Percentiles rank a stretch among this genome's conserved stretches.
Evolutionary conservation across 495 filamentous ascomycete species (phyloP).

Genomic region (Aspergillus sclerotioniger): DNA sequence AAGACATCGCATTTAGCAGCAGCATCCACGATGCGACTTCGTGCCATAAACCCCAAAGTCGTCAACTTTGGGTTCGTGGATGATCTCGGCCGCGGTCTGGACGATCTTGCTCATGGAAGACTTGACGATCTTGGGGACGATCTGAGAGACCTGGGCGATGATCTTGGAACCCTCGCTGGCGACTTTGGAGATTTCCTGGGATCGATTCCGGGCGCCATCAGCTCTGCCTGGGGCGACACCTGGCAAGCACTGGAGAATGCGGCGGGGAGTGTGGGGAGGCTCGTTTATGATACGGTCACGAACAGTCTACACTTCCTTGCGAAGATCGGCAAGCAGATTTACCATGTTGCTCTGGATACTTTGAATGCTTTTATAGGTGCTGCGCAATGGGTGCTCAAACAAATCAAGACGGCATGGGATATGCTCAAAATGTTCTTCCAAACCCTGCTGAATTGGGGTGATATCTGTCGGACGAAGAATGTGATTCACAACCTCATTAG

Average conservation of each 20-base stretch:
- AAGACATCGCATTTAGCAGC: too few relatives aligned
- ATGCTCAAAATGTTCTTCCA: slow-evolving; percentile 1
- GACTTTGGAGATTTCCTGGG: too few relatives aligned
- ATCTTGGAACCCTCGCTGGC: too few relatives aligned
- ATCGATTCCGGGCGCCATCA: background rate
- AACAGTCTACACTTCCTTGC: slow-evolving; percentile 5
- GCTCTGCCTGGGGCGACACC: slow-evolving; percentile 1
- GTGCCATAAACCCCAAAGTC: too few relatives aligned
- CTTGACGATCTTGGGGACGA: too few relatives aligned
- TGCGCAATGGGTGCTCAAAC: slow-evolving; percentile 9
- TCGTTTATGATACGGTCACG: slow-evolving; percentile 3
- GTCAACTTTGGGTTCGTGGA: too few relatives aligned
- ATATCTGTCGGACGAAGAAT: slow-evolving; percentile 10
- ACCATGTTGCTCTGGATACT: slow-evolving; percentile 11
- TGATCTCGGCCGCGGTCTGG: too few relatives aligned
- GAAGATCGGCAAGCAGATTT: slow-evolving; percentile 1
- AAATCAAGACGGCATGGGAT: slow-evolving; percentile 3
- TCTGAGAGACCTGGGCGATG: too few relatives aligned
- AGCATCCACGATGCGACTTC: too few relatives aligned
- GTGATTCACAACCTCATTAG: slow-evolving; percentile 7
- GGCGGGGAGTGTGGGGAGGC: background rate
- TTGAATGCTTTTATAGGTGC: slow-evolving; percentile 6
- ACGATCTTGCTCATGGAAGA: too few relatives aligned
- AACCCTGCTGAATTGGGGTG: slow-evolving; percentile 9
- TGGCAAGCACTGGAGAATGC: background rate